Percentiles rank a stretch among this genome's conserved stretches.
Evolutionary conservation across 2,329 filamentous ascomycete species (phyloP).

Genomic region (Cytospora piceae): DNA sequence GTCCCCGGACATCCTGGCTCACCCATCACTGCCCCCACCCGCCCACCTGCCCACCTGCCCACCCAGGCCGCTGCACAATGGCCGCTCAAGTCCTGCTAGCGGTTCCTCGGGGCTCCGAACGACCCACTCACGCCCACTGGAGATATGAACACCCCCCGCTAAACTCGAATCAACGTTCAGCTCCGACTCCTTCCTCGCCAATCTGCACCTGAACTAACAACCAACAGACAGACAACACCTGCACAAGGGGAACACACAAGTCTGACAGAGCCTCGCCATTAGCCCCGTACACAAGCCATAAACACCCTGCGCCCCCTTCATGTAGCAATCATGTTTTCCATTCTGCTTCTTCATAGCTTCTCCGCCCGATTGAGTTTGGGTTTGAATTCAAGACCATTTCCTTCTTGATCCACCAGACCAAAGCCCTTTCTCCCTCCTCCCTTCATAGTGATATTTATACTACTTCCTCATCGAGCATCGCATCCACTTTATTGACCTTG

Average conservation of each 20-base stretch:
- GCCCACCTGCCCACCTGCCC: not conserved
- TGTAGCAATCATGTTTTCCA: conserved; percentile 7
- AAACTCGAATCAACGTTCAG: conserved; percentile 22
- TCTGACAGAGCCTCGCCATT: conserved; percentile 25
- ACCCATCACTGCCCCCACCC: not conserved
- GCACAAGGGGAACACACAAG: conserved; percentile 1
- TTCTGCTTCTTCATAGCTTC: conserved; percentile 20
- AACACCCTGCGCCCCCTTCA: conserved; percentile 26
- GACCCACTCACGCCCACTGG: conserved; percentile 11
- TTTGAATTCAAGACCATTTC: conserved; percentile 6
- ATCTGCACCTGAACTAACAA: conserved; percentile 9
- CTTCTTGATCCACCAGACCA: conserved; percentile 5
- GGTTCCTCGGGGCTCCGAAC: conserved; percentile 12
- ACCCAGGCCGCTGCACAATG: not conserved
- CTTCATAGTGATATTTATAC: not conserved
- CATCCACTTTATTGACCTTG: conserved; percentile 1
- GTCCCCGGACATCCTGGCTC: conserved; percentile 11
- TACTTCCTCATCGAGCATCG: not conserved
- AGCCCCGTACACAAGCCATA: conserved; percentile 13
- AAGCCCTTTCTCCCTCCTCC: not conserved
- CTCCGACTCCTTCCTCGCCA: conserved; percentile 19
- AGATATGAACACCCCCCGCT: conserved; percentile 5
- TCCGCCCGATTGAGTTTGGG: conserved; percentile 7
- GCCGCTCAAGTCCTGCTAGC: conserved; percentile 10
- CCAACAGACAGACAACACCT: conserved; percentile 10